Evolutionary conservation across 306 rosid genomes (phyloP).

Genomic region (Parietaria judaica): DNA sequence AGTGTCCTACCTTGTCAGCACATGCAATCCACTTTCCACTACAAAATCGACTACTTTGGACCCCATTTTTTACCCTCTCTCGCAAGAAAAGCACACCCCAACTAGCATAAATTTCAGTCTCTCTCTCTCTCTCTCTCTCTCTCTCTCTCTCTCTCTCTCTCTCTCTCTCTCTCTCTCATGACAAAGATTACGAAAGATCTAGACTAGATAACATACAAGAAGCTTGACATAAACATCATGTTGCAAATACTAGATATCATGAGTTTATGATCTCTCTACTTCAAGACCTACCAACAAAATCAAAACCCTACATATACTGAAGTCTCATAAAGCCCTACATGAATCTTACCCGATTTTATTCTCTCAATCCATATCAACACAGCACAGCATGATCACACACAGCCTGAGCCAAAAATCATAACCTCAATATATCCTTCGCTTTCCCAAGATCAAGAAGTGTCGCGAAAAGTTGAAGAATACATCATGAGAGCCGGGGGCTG

Average conservation of each 20-base stretch:
- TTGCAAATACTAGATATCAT: neutral
- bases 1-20: slow-evolving; percentile 79
- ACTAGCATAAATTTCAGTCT: slow-evolving; percentile 47
- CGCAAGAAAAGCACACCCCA: slow-evolving; percentile 85
- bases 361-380: neutral
- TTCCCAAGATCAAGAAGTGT: neutral
- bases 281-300: neutral
- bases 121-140: slow-evolving; percentile 23
- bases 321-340: neutral
- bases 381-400: neutral
- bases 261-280: neutral
- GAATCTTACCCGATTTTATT: slow-evolving; percentile 5
- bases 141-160: slow-evolving; percentile 18
- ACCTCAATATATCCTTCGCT: neutral
- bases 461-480: neutral
- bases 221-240: slow-evolving; percentile 11
- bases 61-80: slow-evolving; percentile 81
- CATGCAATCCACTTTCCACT: slow-evolving; percentile 97
- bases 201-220: slow-evolving; percentile 16
- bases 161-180: slow-evolving; percentile 17
- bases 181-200: slow-evolving; percentile 21
- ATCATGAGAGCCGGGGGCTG: slow-evolving; percentile 82
- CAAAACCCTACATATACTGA: neutral
- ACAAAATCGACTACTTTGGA: slow-evolving; percentile 69
- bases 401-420: neutral